Evolutionary conservation across 306 rosid species (phyloP).

Genomic region (Cucumis hystrix): DNA sequence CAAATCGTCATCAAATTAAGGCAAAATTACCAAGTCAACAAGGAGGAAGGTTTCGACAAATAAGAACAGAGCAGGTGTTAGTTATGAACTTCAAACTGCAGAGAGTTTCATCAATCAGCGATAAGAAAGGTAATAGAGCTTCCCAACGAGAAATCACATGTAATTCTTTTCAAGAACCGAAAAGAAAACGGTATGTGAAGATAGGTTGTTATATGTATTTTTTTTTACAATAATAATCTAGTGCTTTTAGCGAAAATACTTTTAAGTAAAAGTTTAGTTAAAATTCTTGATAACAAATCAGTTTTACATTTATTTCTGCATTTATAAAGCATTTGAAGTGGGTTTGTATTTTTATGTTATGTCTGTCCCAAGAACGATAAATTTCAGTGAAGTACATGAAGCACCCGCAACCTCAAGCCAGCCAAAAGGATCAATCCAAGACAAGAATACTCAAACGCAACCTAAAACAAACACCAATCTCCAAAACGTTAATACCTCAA

Average conservation of each 20-base stretch:
- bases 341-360: not conserved
- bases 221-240: too few relatives aligned
- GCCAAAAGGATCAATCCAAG: not conserved
- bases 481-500: not conserved
- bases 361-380: not conserved
- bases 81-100: not conserved
- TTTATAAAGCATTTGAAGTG: not conserved
- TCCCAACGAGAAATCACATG: not conserved
- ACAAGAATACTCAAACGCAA: not conserved
- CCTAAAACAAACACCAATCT: not conserved
- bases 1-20: too few relatives aligned
- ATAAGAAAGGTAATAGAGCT: not conserved
- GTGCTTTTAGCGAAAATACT: too few relatives aligned
- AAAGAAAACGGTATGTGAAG: not conserved
- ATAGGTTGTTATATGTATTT: not conserved
- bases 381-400: not conserved
- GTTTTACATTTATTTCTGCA: not conserved
- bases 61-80: not conserved
- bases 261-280: too few relatives aligned
- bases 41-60: not conserved
- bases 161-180: not conserved
- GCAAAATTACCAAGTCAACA: not conserved
- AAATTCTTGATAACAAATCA: too few relatives aligned
- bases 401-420: not conserved
- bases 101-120: not conserved